Conservation (phyloP, 2,329 filamentous ascomycete genomes). For the Colletotrichum theobromicola region DNA sequence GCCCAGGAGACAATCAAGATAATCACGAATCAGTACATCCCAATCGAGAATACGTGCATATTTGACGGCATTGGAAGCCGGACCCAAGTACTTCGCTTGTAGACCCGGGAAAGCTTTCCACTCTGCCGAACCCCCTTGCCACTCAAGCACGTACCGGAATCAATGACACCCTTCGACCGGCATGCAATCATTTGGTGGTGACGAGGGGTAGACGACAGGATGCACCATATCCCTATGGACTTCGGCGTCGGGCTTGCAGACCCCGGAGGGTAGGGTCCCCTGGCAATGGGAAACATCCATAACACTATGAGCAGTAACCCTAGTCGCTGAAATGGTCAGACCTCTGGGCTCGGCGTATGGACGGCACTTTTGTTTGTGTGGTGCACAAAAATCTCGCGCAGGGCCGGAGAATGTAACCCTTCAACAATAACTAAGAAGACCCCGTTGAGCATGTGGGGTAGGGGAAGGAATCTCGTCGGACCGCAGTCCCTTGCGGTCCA, state of each 20-base stretch:
- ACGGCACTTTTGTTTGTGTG: slow-evolving; percentile 18
- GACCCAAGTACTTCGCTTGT: slow-evolving; percentile 63
- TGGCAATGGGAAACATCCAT: slow-evolving; percentile 29
- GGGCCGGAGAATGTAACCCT: slow-evolving; percentile 13
- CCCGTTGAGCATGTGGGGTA: background rate
- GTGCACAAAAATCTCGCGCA: background rate
- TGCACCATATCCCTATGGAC: slow-evolving; percentile 26
- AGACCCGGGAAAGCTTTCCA: slow-evolving; percentile 26
- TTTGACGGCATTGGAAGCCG: slow-evolving; percentile 72
- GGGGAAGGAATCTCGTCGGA: slow-evolving; percentile 34
- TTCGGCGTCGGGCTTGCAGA: slow-evolving; percentile 31
- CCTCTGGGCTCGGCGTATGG: slow-evolving; percentile 24
- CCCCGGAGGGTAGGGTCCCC: slow-evolving; percentile 32
- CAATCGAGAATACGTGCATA: slow-evolving; percentile 73
- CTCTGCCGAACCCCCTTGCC: slow-evolving; percentile 6
- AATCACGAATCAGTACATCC: slow-evolving; percentile 74
- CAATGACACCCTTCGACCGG: background rate
- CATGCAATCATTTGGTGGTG: background rate
- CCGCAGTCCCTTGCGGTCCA: slow-evolving; percentile 39
- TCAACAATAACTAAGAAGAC: background rate
- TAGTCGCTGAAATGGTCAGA: background rate
- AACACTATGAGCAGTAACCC: background rate
- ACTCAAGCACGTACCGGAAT: background rate
- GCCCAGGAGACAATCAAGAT: slow-evolving; percentile 98
- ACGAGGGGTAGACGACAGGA: background rate